phyloP scores from a whole-genome alignment of 2,329 filamentous ascomycete genomes.

The Fusarium fracticaudum region DNA sequence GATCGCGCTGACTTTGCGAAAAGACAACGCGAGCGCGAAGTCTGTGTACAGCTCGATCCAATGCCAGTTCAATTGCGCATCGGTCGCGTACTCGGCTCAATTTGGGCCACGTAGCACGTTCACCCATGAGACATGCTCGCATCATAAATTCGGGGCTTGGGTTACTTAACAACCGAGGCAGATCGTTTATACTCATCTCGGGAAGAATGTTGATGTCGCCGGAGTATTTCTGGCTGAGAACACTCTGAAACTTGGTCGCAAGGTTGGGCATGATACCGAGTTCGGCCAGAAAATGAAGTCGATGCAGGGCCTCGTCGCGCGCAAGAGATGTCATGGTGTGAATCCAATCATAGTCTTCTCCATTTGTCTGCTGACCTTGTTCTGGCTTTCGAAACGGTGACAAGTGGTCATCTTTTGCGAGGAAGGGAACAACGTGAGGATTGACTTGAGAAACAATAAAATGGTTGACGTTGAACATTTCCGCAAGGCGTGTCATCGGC shows the following conservation, averaged over 20 bases:
- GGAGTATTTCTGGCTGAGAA: slow-evolving; percentile 90
- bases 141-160: slow-evolving; percentile 89
- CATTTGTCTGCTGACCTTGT: slow-evolving; percentile 33
- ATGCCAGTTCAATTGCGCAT: slow-evolving; percentile 85
- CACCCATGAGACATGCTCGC: slow-evolving; percentile 78
- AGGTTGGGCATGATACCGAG: slow-evolving; percentile 82
- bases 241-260: slow-evolving; percentile 79
- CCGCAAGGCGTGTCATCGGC: slow-evolving; percentile 86
- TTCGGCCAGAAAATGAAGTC: slow-evolving; percentile 82
- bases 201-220: slow-evolving; percentile 96
- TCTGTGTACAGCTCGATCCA: slow-evolving; percentile 78
- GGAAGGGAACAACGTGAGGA: slow-evolving; percentile 89
- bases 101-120: slow-evolving; percentile 92
- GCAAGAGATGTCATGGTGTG: slow-evolving; percentile 76
- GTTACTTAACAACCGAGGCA: slow-evolving; percentile 82
- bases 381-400: slow-evolving; percentile 49
- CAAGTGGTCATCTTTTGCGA: slow-evolving; percentile 76
- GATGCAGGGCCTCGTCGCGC: slow-evolving; percentile 81
- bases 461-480: slow-evolving; percentile 98
- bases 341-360: slow-evolving; percentile 66
- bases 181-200: slow-evolving; percentile 76
- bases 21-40: slow-evolving; percentile 76
- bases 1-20: slow-evolving; percentile 69
- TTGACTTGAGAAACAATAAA: slow-evolving; percentile 98
- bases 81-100: slow-evolving; percentile 86